A percentile compares a stretch with the other conserved stretches of the same genome.
Evolutionary conservation across 1,139 yeast species (phyloP).

Genomic region (Blastobotrys buckinghamii): DNA sequence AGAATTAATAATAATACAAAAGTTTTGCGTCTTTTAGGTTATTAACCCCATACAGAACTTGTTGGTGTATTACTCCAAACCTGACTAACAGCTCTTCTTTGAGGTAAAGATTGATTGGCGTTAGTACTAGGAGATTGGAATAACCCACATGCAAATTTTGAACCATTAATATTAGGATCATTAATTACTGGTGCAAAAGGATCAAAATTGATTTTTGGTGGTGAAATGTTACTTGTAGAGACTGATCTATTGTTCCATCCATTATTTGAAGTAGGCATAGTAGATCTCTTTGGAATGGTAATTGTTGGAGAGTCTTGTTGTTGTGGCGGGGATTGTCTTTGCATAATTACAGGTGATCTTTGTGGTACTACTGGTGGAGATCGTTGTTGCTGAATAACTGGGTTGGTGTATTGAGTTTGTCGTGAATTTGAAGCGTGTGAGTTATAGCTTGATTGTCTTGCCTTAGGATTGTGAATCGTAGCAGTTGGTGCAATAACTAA

Average conservation of each 20-base stretch:
- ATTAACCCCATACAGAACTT: constrained; percentile 9
- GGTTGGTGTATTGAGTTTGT: too few species aligned
- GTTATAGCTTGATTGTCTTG: too few species aligned
- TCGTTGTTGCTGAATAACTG: too few species aligned
- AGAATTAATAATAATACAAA: too few species aligned
- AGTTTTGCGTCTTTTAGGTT: too few species aligned
- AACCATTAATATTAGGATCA: background rate
- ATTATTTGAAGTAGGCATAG: background rate
- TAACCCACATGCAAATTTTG: constrained; percentile 1
- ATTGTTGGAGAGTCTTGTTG: background rate
- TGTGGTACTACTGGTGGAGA: too few species aligned
- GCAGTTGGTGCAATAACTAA: background rate
- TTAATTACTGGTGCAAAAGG: constrained; percentile 11
- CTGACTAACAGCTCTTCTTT: background rate
- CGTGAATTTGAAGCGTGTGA: too few species aligned
- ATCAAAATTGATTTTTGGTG: constrained; percentile 10
- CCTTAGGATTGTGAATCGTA: too few species aligned
- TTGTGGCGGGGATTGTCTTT: too few species aligned
- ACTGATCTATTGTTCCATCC: background rate
- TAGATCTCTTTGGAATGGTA: background rate
- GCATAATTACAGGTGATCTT: too few species aligned
- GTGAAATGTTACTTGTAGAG: background rate
- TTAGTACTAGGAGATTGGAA: background rate
- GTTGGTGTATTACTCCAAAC: constrained; percentile 1
- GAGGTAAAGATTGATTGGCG: background rate